Conservation (phyloP, 139 green algal species). For the Astrephomene gubernaculifera region DNA sequence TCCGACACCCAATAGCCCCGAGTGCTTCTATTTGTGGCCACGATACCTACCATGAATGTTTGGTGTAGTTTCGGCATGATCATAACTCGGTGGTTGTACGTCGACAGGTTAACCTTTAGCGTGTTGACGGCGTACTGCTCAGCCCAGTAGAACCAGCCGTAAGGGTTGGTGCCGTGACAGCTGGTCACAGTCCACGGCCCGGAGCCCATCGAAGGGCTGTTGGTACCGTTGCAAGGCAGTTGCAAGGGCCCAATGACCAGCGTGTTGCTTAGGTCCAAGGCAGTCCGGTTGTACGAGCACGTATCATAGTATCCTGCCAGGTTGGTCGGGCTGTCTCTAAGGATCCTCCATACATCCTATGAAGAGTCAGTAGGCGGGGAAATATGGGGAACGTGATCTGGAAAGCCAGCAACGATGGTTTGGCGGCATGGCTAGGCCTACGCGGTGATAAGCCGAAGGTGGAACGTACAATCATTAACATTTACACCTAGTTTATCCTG, state of each 20-base stretch:
- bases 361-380: not conserved
- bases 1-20: no score
- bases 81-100: slow-evolving; percentile 31
- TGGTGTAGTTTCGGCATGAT: slow-evolving; percentile 23
- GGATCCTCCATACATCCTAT: slow-evolving; percentile 6
- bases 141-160: slow-evolving; percentile 6
- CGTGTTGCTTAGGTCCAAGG: not conserved
- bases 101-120: not conserved
- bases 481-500: no score
- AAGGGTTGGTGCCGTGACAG: slow-evolving; percentile 20
- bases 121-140: slow-evolving; percentile 6
- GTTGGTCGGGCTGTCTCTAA: not conserved
- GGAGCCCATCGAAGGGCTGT: not conserved
- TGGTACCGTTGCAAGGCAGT: not conserved
- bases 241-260: not conserved
- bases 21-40: no score
- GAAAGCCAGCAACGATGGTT: no score
- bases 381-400: not conserved
- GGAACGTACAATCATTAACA: no score
- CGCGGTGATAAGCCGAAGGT: no score
- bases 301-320: not conserved
- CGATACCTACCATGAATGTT: not conserved
- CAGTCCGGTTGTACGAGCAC: not conserved
- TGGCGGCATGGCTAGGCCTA: no score
- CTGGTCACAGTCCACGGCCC: slow-evolving; percentile 24